A percentile compares a stretch with the other conserved stretches of the same genome.
Conservation (phyloP, 139 green algal genomes). For the Volvox reticuliferus region DNA sequence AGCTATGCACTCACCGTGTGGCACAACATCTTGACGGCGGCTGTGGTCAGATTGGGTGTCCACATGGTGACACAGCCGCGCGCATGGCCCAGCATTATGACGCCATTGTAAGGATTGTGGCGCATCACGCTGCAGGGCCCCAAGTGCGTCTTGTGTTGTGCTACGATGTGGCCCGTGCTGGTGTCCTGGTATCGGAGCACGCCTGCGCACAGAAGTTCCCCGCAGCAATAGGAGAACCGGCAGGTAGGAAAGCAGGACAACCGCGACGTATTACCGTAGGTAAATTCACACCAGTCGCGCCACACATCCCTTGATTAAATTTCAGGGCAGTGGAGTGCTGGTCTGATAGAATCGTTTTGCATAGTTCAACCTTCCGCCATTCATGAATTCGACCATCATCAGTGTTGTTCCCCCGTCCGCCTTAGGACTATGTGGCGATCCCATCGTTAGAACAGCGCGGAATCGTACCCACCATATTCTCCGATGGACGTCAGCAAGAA, state of each 20-base stretch:
- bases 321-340: too few relatives aligned
- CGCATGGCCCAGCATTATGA: constrained; percentile 88
- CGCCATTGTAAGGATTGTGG: constrained; percentile 93
- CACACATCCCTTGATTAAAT: too few relatives aligned
- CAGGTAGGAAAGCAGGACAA: too few relatives aligned
- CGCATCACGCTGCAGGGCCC: constrained; percentile 85
- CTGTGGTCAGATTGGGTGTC: constrained; percentile 93
- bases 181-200: constrained; percentile 96
- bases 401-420: too few relatives aligned
- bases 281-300: too few relatives aligned
- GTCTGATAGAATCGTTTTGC: too few relatives aligned
- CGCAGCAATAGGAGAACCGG: too few relatives aligned
- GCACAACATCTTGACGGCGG: constrained; percentile 94
- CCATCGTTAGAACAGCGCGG: too few relatives aligned
- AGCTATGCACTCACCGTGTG: constrained; percentile 70
- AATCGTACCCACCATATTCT: constrained; percentile 55
- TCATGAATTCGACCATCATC: too few relatives aligned
- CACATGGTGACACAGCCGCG: constrained; percentile 95
- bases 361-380: too few relatives aligned
- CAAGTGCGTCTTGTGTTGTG: constrained; percentile 85
- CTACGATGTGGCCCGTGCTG: constrained; percentile 91
- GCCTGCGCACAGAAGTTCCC: constrained; percentile 56
- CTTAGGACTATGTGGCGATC: too few relatives aligned
- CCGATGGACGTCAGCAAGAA: constrained; percentile 94
- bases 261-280: too few relatives aligned